These are phyloP conservation scores for Leishmania tarentolae DNA, from an alignment of 208 protist genomes.

Conservation along the genomic window DNA sequence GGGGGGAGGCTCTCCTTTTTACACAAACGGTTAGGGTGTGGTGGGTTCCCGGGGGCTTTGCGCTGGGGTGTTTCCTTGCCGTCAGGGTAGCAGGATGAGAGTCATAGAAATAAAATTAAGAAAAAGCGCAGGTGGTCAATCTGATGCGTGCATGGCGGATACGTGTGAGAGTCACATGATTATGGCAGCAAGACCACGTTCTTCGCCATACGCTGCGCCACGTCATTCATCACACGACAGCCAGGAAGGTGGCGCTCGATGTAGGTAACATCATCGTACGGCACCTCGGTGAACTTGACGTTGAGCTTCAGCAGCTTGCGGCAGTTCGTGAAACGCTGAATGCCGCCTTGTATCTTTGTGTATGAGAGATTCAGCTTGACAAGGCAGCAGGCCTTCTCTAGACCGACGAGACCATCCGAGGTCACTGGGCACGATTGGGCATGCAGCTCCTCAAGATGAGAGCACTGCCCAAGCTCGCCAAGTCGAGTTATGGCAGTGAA, in stretches of 20 bases:
- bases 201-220: conserved; percentile 12
- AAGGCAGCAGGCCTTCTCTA: conserved; percentile 26
- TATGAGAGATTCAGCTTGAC: conserved; percentile 39
- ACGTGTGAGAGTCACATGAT: background rate
- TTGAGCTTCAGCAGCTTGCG: conserved; percentile 33
- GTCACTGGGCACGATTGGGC: conserved; percentile 29
- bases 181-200: background rate
- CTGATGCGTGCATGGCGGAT: background rate
- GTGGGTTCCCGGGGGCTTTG: background rate
- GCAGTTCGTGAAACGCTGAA: conserved; percentile 11
- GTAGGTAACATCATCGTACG: conserved; percentile 24
- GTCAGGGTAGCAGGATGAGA: background rate
- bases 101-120: background rate
- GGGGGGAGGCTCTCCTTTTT: background rate
- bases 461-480: conserved; percentile 28
- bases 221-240: conserved; percentile 31
- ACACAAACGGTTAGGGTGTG: background rate
- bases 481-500: conserved; percentile 28
- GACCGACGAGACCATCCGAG: conserved; percentile 24
- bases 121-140: background rate
- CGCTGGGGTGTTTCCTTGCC: background rate
- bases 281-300: conserved; percentile 31
- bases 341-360: conserved; percentile 25
- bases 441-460: conserved; percentile 35
- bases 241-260: conserved; percentile 22